A percentile compares a stretch with the other conserved stretches of the same genome.
Conservation (phyloP, 768 basidiomycete species). For the Termitomyces sp. region DNA sequence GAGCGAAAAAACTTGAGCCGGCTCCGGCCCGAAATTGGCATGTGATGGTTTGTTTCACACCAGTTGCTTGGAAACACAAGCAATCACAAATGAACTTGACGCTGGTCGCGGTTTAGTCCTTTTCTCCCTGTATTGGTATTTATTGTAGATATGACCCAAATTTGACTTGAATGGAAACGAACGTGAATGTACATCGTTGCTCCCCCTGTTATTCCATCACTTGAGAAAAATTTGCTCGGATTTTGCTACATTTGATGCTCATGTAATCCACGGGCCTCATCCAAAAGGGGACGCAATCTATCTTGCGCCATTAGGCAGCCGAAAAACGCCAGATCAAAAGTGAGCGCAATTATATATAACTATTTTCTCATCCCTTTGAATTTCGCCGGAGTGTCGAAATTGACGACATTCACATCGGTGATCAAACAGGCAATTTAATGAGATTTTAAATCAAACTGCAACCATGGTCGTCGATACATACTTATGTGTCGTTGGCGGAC, state of each 20-base stretch:
- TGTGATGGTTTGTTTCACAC: not conserved
- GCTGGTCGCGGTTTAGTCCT: not conserved
- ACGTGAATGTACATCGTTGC: not conserved
- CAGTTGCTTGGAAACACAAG: not conserved
- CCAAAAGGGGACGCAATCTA: not conserved
- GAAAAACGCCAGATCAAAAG: not conserved
- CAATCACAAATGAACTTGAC: not conserved
- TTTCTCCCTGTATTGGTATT: not conserved
- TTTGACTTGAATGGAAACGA: constrained; percentile 2
- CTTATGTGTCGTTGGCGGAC: not conserved
- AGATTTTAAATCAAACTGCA: no score
- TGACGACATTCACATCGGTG: no score
- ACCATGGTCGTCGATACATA: no score
- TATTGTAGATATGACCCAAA: not conserved
- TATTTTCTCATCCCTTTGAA: not conserved
- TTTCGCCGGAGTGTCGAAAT: not conserved
- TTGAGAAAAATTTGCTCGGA: not conserved
- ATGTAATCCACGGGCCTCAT: not conserved
- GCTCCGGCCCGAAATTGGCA: not conserved
- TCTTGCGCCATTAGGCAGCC: not conserved
- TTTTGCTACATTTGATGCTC: not conserved
- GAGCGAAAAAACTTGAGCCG: no score
- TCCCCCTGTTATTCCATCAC: no score
- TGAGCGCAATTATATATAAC: not conserved
- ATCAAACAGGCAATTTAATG: not conserved